Evolutionary conservation across 495 filamentous ascomycete genomes (phyloP), one percentile per base, ranked within the genome.

Genomic region (Daldinia vernicosa): DNA sequence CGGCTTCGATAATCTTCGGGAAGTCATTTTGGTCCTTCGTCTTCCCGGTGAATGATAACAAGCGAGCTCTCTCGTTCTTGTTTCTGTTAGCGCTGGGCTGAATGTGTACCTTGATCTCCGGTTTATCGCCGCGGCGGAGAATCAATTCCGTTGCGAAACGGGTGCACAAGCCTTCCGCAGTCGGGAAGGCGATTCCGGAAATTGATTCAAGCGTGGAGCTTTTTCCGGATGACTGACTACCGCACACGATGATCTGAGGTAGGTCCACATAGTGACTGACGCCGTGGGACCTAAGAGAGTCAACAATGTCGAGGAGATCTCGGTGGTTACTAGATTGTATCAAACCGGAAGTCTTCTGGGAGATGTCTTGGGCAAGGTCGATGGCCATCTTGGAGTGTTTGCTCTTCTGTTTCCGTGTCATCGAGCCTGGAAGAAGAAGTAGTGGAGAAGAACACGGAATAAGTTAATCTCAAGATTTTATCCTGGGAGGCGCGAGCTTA

Each of bases 141-240:
- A 89, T 76, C 8, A 90, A 63, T 65, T 90, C 85, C 1, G 84
- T 89, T 9, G 87, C 82, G 67, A 89, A 89, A 32, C 85, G 75
- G 1, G 88, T 89, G 67, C 85, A 88, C 0, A 89, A 75, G 50
- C 75, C 84, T 59, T 83, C 82, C 30, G 82, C 82, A 0, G 75
- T 76, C 0, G 87, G 87, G 68, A 92, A 91, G 3, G 83, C 77
- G 17, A 91, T 83, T 32, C 86, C 86, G 4, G 89, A 89, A 22
- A 92, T 85, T 4, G 88, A 88, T 67, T 91, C 90, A 0, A 91
- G 81, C 3, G 91, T 87, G 0, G 89, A 91, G 75, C 87, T 89
- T 67, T 90, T 90, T 6, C 88, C 89, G 15, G 81, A 80, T 2
- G 84, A 89, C 62, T 90, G 87, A 76, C 89, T 84, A 5, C 89